Base-by-base conservation (phyloP, 2,329 filamentous ascomycete genomes). In the Paracamarosporium sp. region DNA sequence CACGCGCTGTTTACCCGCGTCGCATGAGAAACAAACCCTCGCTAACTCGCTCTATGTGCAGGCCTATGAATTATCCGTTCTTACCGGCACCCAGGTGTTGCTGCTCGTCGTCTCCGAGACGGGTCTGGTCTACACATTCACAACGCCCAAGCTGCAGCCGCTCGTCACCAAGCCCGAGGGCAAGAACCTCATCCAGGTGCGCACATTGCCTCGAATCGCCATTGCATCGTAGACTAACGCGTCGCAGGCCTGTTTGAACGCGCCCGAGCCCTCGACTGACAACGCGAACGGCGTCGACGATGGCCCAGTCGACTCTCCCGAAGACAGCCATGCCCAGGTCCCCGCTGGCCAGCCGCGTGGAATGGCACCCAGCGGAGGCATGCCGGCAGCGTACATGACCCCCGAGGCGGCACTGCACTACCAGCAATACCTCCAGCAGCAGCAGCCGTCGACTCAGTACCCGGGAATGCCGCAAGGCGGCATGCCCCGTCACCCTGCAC, bases 181-280 rank as follows among this genome's bases (percentile, higher is more conserved):
- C 82, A 99, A 99, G 87, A 99, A 99, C 78, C 83, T 99, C 65
- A 98, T 99, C 68, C 95, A 99, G 88, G 95, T 97, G 86, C 65
- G 87, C 57, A 52, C 63, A 40, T 54, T 50, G 36, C 47, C 33
- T 31, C 41, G 31, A 35, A 40, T 28, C 30, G 25, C 40, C 30
- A 44, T 61, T 56, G 57, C 61, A 56, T 57, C 24, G 46, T 53
- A 28, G 51, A 61, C 79, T 82, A 66, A 81, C 74, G 50, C 67
- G 25, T 24, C 54, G n/a, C 69, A 98, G 94, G 93, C 95, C 50
- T 99, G 95, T 76, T 81, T 99, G 60, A 99, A 99, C 78, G 95
- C 95, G 20, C 95, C 95, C 40, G 95, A 99, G 78, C 93, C 94
- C 50, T 84, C 89, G 24, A 86, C 88, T 31, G 91, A 91, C 72